These are phyloP conservation scores for Phoma herbarum DNA, from an alignment of 2,329 filamentous ascomycete species.

Conservation along the genomic window DNA sequence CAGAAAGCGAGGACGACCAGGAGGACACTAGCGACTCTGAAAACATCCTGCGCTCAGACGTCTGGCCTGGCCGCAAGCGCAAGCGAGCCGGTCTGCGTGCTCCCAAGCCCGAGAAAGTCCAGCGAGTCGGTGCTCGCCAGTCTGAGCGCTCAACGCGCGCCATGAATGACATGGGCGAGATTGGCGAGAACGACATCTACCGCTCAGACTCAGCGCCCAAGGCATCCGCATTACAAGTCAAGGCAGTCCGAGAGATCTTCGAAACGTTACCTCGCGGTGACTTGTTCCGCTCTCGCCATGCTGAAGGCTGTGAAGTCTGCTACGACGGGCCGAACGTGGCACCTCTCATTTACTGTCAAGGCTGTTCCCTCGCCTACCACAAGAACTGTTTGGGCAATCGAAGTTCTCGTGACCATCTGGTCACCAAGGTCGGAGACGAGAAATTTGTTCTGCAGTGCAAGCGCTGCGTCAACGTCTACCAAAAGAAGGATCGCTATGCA, in stretches of 20 bases:
- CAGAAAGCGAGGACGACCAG: constrained; percentile 30
- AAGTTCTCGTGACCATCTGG: constrained; percentile 79
- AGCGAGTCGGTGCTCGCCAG: constrained; percentile 49
- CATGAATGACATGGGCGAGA: constrained; percentile 62
- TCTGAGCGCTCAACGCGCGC: constrained; percentile 58
- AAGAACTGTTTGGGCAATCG: constrained; percentile 81
- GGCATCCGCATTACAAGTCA: constrained; percentile 61
- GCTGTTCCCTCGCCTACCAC: constrained; percentile 86
- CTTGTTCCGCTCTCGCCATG: constrained; percentile 75
- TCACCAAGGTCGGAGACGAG: constrained; percentile 81
- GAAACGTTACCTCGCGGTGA: constrained; percentile 67
- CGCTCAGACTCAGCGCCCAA: constrained; percentile 55
- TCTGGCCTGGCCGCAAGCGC: constrained; percentile 51
- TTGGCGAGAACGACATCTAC: constrained; percentile 67
- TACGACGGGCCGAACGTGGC: constrained; percentile 68
- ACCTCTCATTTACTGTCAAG: constrained; percentile 85
- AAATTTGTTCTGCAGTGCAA: constrained; percentile 90
- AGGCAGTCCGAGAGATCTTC: constrained; percentile 76
- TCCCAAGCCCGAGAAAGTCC: constrained; percentile 29
- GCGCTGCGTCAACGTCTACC: constrained; percentile 76
- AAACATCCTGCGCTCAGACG: constrained; percentile 54
- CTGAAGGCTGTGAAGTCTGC: constrained; percentile 76
- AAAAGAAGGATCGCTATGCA: constrained; percentile 72
- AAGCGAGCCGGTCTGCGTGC: constrained; percentile 38
- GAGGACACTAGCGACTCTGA: constrained; percentile 45